Evolutionary conservation across 1,139 yeast species (phyloP), one percentile per base, ranked within the genome.

Genomic region (Debaryomyces fabryi): DNA sequence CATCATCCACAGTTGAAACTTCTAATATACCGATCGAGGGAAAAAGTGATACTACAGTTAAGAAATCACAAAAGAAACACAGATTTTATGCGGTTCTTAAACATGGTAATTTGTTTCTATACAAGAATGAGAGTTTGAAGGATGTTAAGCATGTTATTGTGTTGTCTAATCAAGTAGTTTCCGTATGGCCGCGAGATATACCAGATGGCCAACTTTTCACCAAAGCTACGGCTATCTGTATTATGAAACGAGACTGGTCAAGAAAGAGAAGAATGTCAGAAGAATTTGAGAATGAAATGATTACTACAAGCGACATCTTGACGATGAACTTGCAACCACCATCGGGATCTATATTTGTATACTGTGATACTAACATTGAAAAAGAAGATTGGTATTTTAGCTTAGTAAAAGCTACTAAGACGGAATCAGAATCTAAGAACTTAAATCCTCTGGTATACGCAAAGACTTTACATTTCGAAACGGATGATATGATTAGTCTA

Each of bases 361-460:
- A 90, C 63, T 81, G 86, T 45, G 96, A 89, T 58, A 77, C 82
- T 44, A 88, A 90, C 54, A 78, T 78, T 45, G 92, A 86, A 42
- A 92, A 93, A 61, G 99, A 92, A 64, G 96, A 91, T 62, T 86
- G 97, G 88, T 92, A 92, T 64, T 90, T 90, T 67, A 83, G 89
- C 1, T 72, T 92, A 49, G 76, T 92, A n/a, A 72, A 85, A 49
- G 93, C 95, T 1, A 82, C 95, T 0, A 86, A 86, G 53, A 15
- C 47, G n/a, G 56, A 55, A 6, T 55, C 59, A 10, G 52, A 54
- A 18, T 62, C 59, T 45, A 27, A 44, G 9, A 52, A 59, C 12
- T 45, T 43, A 9, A 64, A 68, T 52, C 74, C 79, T 0, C 49
- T 52, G 5, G 42, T 80, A 0, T 76, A 81, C 67, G 97, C 98